Conservation (phyloP, 495 filamentous ascomycete genomes). For the Viridothelium virens region DNA sequence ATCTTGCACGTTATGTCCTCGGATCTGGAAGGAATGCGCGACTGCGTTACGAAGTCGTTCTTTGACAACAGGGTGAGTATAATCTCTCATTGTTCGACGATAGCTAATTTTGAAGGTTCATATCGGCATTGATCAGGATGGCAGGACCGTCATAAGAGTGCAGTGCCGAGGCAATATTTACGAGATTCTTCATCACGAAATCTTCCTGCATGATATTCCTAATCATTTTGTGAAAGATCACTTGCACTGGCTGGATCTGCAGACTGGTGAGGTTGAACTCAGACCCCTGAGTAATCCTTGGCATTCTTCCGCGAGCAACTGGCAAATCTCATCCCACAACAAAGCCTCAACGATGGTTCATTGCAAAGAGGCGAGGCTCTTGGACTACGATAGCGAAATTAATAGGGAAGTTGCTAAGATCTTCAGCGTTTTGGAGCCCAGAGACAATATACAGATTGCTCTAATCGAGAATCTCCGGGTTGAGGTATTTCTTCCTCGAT, state of each 20-base stretch:
- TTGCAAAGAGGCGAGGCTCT: background rate
- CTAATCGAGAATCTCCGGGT: slow-evolving; percentile 32
- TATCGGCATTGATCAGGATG: background rate
- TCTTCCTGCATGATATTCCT: slow-evolving; percentile 44
- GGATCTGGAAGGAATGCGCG: background rate
- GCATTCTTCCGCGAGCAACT: slow-evolving; percentile 29
- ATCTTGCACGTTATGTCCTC: background rate
- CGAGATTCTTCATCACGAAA: slow-evolving; percentile 42
- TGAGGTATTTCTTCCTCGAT: slow-evolving; percentile 41
- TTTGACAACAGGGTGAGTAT: background rate
- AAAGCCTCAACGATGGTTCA: background rate
- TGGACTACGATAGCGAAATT: background rate
- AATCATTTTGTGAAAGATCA: slow-evolving; percentile 39
- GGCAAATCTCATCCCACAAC: slow-evolving; percentile 15
- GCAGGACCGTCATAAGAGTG: background rate
- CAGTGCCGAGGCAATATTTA: background rate
- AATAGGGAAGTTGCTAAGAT: slow-evolving; percentile 17
- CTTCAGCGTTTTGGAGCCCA: slow-evolving; percentile 31
- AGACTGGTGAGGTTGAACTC: slow-evolving; percentile 43
- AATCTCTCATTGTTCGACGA: background rate
- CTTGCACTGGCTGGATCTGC: slow-evolving; percentile 53
- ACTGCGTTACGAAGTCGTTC: background rate
- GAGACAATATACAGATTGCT: slow-evolving; percentile 31
- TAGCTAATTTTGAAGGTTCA: background rate
- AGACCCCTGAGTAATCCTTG: slow-evolving; percentile 41